Conservation (phyloP, 106 monocot genomes). For the Dioscorea dumetorum region DNA sequence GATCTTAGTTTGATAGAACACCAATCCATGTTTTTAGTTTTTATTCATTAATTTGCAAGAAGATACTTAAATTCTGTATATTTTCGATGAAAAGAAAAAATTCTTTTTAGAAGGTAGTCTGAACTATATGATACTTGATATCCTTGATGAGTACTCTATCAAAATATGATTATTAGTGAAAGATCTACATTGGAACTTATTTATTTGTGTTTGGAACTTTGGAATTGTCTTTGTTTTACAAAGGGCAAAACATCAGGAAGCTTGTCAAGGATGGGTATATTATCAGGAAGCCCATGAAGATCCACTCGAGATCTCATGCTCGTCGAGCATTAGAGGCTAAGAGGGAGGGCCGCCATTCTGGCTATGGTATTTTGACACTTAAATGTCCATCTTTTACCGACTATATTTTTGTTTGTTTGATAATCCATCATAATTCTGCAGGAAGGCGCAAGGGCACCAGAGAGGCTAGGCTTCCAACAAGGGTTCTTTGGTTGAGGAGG, state of each 20-base stretch:
- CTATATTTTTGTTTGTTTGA: not conserved
- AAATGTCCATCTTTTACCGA: not conserved
- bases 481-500: slow-evolving; percentile 49
- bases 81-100: too few species aligned
- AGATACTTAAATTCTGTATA: too few species aligned
- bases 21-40: too few species aligned
- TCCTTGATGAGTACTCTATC: too few species aligned
- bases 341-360: slow-evolving; percentile 49
- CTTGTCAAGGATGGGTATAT: slow-evolving; percentile 38
- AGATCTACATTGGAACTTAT: too few species aligned
- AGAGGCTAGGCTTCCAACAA: slow-evolving; percentile 53
- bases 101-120: too few species aligned
- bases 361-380: slow-evolving; percentile 25
- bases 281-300: slow-evolving; percentile 38
- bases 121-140: too few species aligned
- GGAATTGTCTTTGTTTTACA: not conserved
- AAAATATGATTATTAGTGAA: too few species aligned
- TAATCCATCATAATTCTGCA: slow-evolving; percentile 1
- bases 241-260: slow-evolving; percentile 36
- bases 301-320: slow-evolving; percentile 35
- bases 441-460: slow-evolving; percentile 54
- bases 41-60: too few species aligned
- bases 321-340: slow-evolving; percentile 30
- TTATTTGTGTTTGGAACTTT: too few species aligned
- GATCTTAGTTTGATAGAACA: too few species aligned